Evolutionary conservation across 345 rosid genomes (phyloP).

Genomic region (Raphanus sativus): DNA sequence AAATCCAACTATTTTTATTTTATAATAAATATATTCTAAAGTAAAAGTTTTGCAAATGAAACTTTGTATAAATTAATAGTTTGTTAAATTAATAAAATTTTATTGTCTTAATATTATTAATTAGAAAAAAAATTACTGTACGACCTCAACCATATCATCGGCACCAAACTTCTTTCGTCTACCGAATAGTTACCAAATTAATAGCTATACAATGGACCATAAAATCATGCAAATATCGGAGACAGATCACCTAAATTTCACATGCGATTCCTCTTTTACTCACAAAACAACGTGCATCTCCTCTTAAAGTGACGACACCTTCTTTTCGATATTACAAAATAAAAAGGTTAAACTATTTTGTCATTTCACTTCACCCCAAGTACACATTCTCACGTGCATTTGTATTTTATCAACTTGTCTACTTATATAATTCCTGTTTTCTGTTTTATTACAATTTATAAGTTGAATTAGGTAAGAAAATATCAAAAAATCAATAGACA

Average conservation of each 20-base stretch:
- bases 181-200: not conserved
- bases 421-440: not conserved
- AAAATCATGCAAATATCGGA: not conserved
- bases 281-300: conserved; percentile 28
- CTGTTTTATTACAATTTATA: not conserved
- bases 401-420: conserved; percentile 22
- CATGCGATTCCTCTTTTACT: conserved; percentile 33
- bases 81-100: too few relatives aligned
- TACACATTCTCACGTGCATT: conserved; percentile 20
- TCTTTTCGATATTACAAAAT: conserved; percentile 15
- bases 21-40: too few relatives aligned
- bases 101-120: too few relatives aligned
- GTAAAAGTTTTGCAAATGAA: too few relatives aligned
- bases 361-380: conserved; percentile 5
- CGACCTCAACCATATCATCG: not conserved
- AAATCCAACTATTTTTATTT: too few relatives aligned
- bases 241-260: conserved; percentile 33
- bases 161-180: not conserved
- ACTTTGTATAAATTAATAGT: too few relatives aligned
- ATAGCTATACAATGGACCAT: too few relatives aligned
- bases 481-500: not conserved
- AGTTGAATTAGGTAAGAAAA: not conserved
- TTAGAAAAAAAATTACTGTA: too few relatives aligned
- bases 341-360: not conserved
- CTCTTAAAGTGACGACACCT: conserved; percentile 15